Conservation (phyloP, 768 basidiomycete species). For the Suillus subluteus region DNA sequence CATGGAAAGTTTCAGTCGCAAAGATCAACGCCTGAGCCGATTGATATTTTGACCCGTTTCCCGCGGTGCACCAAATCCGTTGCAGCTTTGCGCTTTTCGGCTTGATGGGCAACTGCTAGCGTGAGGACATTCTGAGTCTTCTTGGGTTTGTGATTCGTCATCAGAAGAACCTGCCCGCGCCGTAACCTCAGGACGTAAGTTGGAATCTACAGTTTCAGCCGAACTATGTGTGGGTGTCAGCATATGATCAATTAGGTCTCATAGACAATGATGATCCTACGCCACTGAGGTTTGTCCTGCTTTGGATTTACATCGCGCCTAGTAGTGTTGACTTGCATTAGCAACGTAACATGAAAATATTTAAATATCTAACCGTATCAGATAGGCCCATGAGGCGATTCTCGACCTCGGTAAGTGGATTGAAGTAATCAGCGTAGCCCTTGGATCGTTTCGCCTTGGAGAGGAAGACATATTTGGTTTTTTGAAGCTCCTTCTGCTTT, state of each 20-base stretch:
- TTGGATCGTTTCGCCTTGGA: constrained; percentile 43
- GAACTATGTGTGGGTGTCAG: constrained; percentile 4
- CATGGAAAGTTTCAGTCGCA: constrained; percentile 54
- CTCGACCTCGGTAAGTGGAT: constrained; percentile 61
- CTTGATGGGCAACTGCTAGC: constrained; percentile 18
- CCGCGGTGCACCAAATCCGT: constrained; percentile 18
- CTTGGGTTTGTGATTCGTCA: constrained; percentile 44
- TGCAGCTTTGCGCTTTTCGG: constrained; percentile 38
- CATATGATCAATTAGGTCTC: background rate
- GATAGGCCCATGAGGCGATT: constrained; percentile 61
- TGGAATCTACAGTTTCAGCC: background rate
- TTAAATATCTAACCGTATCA: constrained; percentile 49
- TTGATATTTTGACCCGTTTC: constrained; percentile 76
- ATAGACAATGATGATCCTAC: constrained; percentile 9
- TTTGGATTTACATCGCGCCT: background rate
- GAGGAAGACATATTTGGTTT: constrained; percentile 62
- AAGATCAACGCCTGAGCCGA: constrained; percentile 70
- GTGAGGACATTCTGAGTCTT: constrained; percentile 26
- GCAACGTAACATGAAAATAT: background rate
- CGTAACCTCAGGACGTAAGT: background rate
- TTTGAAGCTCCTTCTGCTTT: constrained; percentile 57
- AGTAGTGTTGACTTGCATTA: background rate
- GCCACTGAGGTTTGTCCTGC: constrained; percentile 5
- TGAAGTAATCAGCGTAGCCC: constrained; percentile 71
- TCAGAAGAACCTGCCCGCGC: constrained; percentile 13